Conservation (phyloP, 441 rosid species). For the Adansonia rubrostipa region DNA sequence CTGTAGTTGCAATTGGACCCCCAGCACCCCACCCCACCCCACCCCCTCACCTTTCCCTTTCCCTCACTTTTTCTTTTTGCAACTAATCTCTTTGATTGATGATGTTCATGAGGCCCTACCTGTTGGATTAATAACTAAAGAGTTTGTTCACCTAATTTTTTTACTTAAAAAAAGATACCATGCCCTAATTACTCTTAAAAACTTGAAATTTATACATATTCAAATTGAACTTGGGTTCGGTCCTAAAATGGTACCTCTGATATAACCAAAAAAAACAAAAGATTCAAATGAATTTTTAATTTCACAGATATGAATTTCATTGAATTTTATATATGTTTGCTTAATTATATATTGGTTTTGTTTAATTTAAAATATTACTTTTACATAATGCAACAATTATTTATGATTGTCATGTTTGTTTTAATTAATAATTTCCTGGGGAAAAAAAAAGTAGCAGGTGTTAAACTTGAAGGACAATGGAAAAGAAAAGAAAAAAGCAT, state of each 20-base stretch:
- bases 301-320: too few relatives aligned
- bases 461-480: conserved; percentile 9
- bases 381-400: too few relatives aligned
- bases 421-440: too few relatives aligned
- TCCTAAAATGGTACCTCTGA: background rate
- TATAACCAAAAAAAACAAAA: too few relatives aligned
- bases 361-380: too few relatives aligned
- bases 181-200: too few relatives aligned
- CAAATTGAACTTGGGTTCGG: background rate
- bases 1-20: conserved; percentile 27
- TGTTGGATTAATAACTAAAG: conserved; percentile 17
- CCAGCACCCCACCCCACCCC: background rate
- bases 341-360: too few relatives aligned
- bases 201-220: too few relatives aligned
- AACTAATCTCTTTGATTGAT: conserved; percentile 14
- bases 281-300: background rate
- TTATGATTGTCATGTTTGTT: too few relatives aligned
- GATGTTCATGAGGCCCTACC: conserved; percentile 26
- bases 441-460: background rate
- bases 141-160: conserved; percentile 19
- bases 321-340: too few relatives aligned
- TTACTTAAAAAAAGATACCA: too few relatives aligned
- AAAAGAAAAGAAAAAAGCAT: background rate
- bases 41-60: background rate
- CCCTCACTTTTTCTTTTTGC: conserved; percentile 25